phyloP scores from a whole-genome alignment of 805 yeast species.

The Candida mattraensis region DNA sequence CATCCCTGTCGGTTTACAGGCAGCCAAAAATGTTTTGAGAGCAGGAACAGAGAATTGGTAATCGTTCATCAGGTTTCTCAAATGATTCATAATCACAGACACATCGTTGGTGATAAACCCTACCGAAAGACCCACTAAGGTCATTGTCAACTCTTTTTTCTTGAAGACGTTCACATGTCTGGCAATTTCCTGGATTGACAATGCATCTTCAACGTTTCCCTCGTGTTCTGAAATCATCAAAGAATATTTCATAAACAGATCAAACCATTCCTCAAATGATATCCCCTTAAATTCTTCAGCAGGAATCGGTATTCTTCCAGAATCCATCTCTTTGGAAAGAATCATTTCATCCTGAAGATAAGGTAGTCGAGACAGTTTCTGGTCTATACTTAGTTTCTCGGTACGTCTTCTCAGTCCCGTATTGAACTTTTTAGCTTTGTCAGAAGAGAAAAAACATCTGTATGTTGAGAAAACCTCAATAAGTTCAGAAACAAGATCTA shows the following conservation, averaged over 20 bases:
- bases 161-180: slow-evolving; percentile 77
- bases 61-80: slow-evolving; percentile 63
- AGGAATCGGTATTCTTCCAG: slow-evolving; percentile 37
- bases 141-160: slow-evolving; percentile 56
- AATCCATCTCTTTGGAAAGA: slow-evolving; percentile 30
- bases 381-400: slow-evolving; percentile 65
- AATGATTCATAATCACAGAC: slow-evolving; percentile 50
- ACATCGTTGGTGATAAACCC: slow-evolving; percentile 46
- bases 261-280: slow-evolving; percentile 80
- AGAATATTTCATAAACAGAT: slow-evolving; percentile 76
- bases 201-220: slow-evolving; percentile 56
- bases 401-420: slow-evolving; percentile 67
- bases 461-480: slow-evolving; percentile 81
- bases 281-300: slow-evolving; percentile 71
- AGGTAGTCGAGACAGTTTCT: slow-evolving; percentile 66
- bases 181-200: slow-evolving; percentile 70
- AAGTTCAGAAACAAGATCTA: slow-evolving; percentile 76
- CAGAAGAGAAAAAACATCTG: slow-evolving; percentile 74
- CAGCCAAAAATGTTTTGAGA: slow-evolving; percentile 62
- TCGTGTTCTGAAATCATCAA: slow-evolving; percentile 63
- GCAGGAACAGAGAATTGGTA: slow-evolving; percentile 76
- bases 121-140: slow-evolving; percentile 67
- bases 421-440: slow-evolving; percentile 65
- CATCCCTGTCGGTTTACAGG: slow-evolving; percentile 32
- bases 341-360: slow-evolving; percentile 60